Percentiles rank a stretch among this genome's conserved stretches.
phyloP scores from a whole-genome alignment of 371 early-diverging fungal species.

The Entomophthora muscae region DNA sequence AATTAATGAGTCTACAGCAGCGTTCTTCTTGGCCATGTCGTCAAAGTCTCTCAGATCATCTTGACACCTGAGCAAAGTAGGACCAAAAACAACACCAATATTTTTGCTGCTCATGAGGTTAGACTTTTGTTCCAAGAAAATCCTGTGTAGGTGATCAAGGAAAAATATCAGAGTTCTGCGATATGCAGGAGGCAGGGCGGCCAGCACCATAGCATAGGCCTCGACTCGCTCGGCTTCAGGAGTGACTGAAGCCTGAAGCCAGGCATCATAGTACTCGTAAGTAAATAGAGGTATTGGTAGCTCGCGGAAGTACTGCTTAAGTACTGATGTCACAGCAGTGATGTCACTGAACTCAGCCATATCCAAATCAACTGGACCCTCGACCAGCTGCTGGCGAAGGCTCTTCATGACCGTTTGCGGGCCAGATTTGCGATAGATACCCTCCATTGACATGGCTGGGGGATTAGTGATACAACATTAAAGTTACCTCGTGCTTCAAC shows the following conservation, averaged over 20 bases:
- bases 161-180: conserved; percentile 34
- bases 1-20: conserved; percentile 36
- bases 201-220: conserved; percentile 17
- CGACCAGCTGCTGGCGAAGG: conserved; percentile 12
- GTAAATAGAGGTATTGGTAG: conserved; percentile 84
- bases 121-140: conserved; percentile 28
- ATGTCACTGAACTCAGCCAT: conserved; percentile 34
- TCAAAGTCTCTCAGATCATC: conserved; percentile 46
- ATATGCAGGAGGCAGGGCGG: conserved; percentile 30
- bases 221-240: not conserved
- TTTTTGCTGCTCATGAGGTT: conserved; percentile 82
- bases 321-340: conserved; percentile 67
- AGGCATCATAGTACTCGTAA: conserved; percentile 49
- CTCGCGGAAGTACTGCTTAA: conserved; percentile 88
- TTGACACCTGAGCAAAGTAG: conserved; percentile 59
- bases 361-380: conserved; percentile 11
- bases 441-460: conserved; percentile 63
- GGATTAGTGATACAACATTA: conserved; percentile 7
- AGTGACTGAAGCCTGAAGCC: conserved; percentile 38
- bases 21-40: conserved; percentile 62
- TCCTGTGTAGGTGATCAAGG: conserved; percentile 26
- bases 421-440: conserved; percentile 86
- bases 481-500: conserved; percentile 41
- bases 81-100: conserved; percentile 84
- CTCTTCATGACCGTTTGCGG: conserved; percentile 34